Evolutionary conservation across 495 filamentous ascomycete genomes (phyloP).

Genomic region (Penicillium dipodomyicola): DNA sequence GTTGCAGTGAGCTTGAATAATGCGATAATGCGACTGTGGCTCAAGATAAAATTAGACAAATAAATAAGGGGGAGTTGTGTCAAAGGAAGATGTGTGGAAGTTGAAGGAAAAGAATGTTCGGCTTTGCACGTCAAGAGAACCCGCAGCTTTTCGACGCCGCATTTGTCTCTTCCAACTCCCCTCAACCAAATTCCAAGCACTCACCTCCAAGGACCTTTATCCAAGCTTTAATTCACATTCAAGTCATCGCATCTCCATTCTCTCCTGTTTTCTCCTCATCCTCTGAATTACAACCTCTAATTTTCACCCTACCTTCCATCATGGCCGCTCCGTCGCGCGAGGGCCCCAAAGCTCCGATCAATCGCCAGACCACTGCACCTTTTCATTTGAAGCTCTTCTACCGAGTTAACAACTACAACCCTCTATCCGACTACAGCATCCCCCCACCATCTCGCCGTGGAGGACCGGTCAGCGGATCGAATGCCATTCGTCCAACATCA

Average conservation of each 20-base stretch:
- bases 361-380: slow-evolving; percentile 75
- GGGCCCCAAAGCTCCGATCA: slow-evolving; percentile 36
- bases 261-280: neutral
- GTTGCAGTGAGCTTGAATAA: neutral
- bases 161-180: slow-evolving; percentile 14
- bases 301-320: slow-evolving; percentile 7
- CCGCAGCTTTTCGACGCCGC: slow-evolving; percentile 19
- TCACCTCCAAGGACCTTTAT: neutral
- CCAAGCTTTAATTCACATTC: neutral
- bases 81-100: slow-evolving; percentile 1
- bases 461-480: slow-evolving; percentile 34
- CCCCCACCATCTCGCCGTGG: slow-evolving; percentile 22
- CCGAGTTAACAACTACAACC: slow-evolving; percentile 67
- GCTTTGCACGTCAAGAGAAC: slow-evolving; percentile 9
- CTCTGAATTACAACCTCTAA: neutral
- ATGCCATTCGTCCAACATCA: slow-evolving; percentile 37
- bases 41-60: neutral
- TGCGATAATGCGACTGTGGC: neutral
- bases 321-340: slow-evolving; percentile 33
- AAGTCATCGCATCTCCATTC: neutral
- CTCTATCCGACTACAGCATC: slow-evolving; percentile 39
- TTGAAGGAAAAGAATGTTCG: slow-evolving; percentile 20
- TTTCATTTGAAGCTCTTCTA: slow-evolving; percentile 93
- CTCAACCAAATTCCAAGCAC: neutral
- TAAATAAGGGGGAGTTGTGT: neutral